These are phyloP conservation scores for Ustilago nuda DNA, from an alignment of 1,284 basidiomycete species.

Conservation along the genomic window DNA sequence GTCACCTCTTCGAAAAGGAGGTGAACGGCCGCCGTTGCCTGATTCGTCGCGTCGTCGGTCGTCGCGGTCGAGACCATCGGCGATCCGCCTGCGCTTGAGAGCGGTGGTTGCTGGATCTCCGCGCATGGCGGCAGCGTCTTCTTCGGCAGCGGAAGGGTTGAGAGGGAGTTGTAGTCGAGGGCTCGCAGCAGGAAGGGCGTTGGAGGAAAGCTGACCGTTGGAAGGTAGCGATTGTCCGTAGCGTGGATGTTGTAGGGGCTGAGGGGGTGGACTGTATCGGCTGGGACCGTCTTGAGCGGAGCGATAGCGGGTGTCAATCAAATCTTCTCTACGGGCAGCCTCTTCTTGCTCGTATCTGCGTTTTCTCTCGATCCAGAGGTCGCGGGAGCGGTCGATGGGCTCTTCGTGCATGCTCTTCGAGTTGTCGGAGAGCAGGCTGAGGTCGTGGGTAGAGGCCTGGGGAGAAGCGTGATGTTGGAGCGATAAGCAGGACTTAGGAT, in stretches of 20 bases:
- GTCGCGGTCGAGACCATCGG: conserved; percentile 34
- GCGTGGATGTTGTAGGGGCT: conserved; percentile 23
- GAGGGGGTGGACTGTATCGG: conserved; percentile 36
- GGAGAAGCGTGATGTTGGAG: background rate
- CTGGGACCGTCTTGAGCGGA: conserved; percentile 26
- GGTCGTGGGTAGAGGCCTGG: background rate
- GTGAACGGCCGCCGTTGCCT: conserved; percentile 28
- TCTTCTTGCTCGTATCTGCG: conserved; percentile 48
- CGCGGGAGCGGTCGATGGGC: conserved; percentile 51
- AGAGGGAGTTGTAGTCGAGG: conserved; percentile 36
- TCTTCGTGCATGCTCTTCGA: conserved; percentile 54
- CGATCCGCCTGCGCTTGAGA: conserved; percentile 46
- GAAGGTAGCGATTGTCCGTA: conserved; percentile 26
- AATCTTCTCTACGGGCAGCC: conserved; percentile 36
- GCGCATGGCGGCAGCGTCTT: conserved; percentile 34
- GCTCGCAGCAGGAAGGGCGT: conserved; percentile 22
- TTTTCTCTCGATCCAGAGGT: conserved; percentile 56
- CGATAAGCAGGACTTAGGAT: background rate
- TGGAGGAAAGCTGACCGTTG: conserved; percentile 1
- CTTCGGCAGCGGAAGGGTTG: conserved; percentile 16
- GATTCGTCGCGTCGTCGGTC: conserved; percentile 42
- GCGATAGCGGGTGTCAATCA: conserved; percentile 40
- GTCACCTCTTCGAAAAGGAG: conserved; percentile 36
- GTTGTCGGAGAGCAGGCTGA: conserved; percentile 17
- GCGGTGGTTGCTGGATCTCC: conserved; percentile 33